Percentiles rank a stretch among this genome's conserved stretches.
Conservation (phyloP, 306 rosid species). For the Mimosa bimucronata region DNA sequence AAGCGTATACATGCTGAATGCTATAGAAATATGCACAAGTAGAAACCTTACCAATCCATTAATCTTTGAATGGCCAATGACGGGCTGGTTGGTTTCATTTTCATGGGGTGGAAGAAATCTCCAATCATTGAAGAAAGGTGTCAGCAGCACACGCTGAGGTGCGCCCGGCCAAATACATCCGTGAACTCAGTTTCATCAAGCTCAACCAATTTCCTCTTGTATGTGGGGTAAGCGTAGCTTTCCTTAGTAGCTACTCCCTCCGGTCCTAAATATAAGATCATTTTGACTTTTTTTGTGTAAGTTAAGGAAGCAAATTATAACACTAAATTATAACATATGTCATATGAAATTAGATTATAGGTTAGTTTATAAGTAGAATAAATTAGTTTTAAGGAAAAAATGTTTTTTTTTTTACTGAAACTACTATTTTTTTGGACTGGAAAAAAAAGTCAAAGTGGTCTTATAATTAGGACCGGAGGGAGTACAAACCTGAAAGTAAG, state of each 20-base stretch:
- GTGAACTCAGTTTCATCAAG: conserved; percentile 70
- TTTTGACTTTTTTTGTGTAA: too few relatives aligned
- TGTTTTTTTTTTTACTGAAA: too few relatives aligned
- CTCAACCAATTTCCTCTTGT: conserved; percentile 76
- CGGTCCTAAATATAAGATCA: too few relatives aligned
- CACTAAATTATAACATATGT: too few relatives aligned
- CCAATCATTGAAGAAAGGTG: conserved; percentile 74
- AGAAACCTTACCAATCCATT: conserved; percentile 66
- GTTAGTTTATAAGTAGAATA: too few relatives aligned
- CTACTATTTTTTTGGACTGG: too few relatives aligned
- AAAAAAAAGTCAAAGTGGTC: too few relatives aligned
- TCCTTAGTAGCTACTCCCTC: conserved; percentile 88
- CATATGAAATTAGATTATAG: too few relatives aligned
- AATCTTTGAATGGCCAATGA: conserved; percentile 68
- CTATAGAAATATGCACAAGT: not conserved
- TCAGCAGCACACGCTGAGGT: conserved; percentile 75
- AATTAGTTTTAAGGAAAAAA: too few relatives aligned
- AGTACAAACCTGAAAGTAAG: conserved; percentile 62
- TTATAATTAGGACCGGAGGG: too few relatives aligned
- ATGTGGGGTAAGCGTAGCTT: conserved; percentile 80
- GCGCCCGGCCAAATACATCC: conserved; percentile 67
- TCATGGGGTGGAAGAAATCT: conserved; percentile 63
- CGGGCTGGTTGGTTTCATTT: conserved; percentile 65
- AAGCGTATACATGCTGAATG: not conserved
- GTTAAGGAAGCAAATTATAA: too few relatives aligned